Evolutionary conservation across 805 yeast species (phyloP).

Genomic region (Myxozyma melibiosi): DNA sequence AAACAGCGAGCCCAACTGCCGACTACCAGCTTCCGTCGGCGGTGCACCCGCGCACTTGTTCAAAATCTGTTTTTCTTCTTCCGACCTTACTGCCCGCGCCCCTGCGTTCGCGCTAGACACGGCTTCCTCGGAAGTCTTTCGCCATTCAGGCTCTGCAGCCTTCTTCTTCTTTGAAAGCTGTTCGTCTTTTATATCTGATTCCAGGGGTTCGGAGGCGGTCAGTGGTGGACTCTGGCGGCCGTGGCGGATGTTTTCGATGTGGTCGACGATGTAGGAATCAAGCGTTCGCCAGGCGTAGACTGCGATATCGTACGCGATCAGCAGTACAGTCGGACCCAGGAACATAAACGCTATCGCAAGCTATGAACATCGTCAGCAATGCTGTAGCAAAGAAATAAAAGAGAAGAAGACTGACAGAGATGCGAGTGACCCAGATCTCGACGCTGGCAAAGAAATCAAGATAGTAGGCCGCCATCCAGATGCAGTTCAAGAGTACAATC

Average conservation of each 20-base stretch:
- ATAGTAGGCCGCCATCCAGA: slow-evolving; percentile 4
- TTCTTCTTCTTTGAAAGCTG: too few species aligned
- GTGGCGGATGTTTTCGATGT: neutral
- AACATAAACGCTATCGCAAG: slow-evolving; percentile 18
- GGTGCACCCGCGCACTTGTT: neutral
- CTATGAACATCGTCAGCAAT: neutral
- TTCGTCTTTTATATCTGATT: too few species aligned
- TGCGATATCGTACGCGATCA: slow-evolving; percentile 19
- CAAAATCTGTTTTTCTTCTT: too few species aligned
- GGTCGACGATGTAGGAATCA: slow-evolving; percentile 1
- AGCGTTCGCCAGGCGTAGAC: slow-evolving; percentile 20
- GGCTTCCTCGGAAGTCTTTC: too few species aligned
- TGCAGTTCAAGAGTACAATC: too few species aligned
- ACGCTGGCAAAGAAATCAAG: slow-evolving; percentile 1
- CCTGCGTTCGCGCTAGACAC: too few species aligned
- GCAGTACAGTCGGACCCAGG: slow-evolving; percentile 15
- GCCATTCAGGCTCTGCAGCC: too few species aligned
- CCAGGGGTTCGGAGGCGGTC: neutral
- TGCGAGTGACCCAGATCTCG: slow-evolving; percentile 20
- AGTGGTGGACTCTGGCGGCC: neutral
- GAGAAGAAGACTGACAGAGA: slow-evolving; percentile 9
- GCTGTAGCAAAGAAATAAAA: neutral
- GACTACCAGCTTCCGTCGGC: neutral
- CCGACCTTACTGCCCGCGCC: too few species aligned
- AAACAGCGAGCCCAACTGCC: neutral